These are phyloP conservation scores for Pezicula neosporulosa DNA, from an alignment of 2,329 filamentous ascomycete species.

Conservation along the genomic window DNA sequence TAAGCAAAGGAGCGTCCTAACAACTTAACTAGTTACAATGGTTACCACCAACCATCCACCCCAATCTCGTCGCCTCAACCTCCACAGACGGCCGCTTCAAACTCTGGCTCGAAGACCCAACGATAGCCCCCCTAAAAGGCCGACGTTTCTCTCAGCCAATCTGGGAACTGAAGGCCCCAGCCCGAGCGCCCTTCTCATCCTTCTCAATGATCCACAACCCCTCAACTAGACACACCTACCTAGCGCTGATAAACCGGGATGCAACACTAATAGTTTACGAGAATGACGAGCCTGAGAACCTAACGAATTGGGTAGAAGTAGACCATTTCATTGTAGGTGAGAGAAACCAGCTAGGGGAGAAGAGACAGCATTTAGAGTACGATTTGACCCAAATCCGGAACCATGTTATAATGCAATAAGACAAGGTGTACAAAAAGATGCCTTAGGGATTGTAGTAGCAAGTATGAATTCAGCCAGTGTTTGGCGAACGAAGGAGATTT, in stretches of 20 bases:
- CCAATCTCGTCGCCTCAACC: constrained; percentile 80
- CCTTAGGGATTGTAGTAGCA: constrained; percentile 78
- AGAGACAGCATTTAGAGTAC: constrained; percentile 81
- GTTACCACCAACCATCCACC: constrained; percentile 87
- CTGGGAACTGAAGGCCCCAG: constrained; percentile 22
- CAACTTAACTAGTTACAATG: constrained; percentile 69
- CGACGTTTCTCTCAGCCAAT: constrained; percentile 75
- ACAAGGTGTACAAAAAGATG: constrained; percentile 77
- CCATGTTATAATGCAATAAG: constrained; percentile 74
- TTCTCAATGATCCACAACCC: constrained; percentile 83
- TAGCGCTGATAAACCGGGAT: constrained; percentile 81
- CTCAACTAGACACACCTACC: constrained; percentile 74
- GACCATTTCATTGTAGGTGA: constrained; percentile 75
- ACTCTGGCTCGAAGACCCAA: constrained; percentile 88
- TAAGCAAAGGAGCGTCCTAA: constrained; percentile 9
- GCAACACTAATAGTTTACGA: constrained; percentile 79
- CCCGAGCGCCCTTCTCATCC: constrained; percentile 57
- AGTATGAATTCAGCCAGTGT: constrained; percentile 81
- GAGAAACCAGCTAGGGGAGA: constrained; percentile 72
- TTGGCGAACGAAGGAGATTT: constrained; percentile 68
- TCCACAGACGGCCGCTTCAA: constrained; percentile 88
- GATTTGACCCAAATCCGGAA: constrained; percentile 84
- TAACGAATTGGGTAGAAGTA: constrained; percentile 71
- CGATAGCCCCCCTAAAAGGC: constrained; percentile 68
- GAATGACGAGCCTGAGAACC: constrained; percentile 77